Evolutionary conservation across 1,284 basidiomycete genomes (phyloP).

Genomic region (Tilletia walkeri): DNA sequence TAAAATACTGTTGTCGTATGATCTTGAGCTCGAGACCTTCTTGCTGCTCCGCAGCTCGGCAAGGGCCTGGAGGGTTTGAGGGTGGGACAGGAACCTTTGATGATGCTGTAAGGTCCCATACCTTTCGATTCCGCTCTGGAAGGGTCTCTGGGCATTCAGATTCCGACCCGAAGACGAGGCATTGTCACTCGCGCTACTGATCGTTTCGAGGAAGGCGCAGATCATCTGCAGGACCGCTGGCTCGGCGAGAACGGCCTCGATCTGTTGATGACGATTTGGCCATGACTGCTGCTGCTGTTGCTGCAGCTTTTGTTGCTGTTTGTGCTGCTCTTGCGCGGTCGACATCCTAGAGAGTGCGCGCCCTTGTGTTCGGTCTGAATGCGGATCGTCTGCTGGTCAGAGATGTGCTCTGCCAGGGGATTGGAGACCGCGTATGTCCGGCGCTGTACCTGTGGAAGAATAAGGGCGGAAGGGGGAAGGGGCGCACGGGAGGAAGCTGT

Average conservation of each 20-base stretch:
- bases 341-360: neutral
- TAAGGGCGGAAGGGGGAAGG: too few relatives aligned
- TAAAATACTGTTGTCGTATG: neutral
- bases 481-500: too few relatives aligned
- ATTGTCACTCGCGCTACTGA: too few relatives aligned
- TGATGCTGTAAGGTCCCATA: neutral
- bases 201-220: conserved; percentile 9
- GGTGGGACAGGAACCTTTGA: neutral
- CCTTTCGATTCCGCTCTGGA: neutral
- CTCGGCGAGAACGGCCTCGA: neutral
- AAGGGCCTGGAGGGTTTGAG: neutral
- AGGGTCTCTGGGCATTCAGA: too few relatives aligned
- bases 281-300: neutral
- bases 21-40: neutral
- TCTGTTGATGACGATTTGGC: neutral
- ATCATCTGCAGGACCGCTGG: neutral
- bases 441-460: too few relatives aligned
- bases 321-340: neutral
- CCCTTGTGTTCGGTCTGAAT: too few relatives aligned
- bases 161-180: too few relatives aligned
- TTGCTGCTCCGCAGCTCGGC: neutral
- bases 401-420: too few relatives aligned
- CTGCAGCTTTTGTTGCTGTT: neutral
- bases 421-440: too few relatives aligned
- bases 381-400: too few relatives aligned